Evolutionary conservation across 2,329 filamentous ascomycete genomes (phyloP).

Genomic region (Onygenales sp.): DNA sequence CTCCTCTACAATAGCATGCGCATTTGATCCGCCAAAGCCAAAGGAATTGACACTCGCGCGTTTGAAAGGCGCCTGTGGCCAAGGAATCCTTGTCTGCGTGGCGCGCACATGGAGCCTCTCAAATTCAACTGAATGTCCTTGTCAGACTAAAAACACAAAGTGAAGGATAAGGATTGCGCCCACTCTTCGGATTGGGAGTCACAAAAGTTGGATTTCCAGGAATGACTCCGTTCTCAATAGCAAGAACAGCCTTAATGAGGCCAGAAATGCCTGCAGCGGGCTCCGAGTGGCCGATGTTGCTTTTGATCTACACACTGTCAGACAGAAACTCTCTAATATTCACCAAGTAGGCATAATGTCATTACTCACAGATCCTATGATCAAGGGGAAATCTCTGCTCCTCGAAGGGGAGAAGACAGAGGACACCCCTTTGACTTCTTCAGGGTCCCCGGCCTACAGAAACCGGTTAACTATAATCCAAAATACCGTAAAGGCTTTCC

Average conservation of each 20-base stretch:
- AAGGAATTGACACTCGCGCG: conserved; percentile 15
- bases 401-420: neutral
- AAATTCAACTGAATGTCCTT: conserved; percentile 1
- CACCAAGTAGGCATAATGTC: neutral
- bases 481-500: conserved; percentile 3
- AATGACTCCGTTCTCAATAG: conserved; percentile 9
- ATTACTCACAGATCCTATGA: conserved; percentile 4
- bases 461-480: neutral
- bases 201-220: conserved; percentile 5
- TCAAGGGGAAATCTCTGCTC: neutral
- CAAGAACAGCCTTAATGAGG: conserved; percentile 12
- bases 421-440: neutral
- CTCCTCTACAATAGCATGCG: conserved; percentile 7
- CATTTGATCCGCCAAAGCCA: conserved; percentile 11
- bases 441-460: neutral
- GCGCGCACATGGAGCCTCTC: conserved; percentile 8
- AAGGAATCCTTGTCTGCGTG: conserved; percentile 9
- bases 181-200: conserved; percentile 7
- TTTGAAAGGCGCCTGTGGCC: conserved; percentile 13
- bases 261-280: conserved; percentile 6
- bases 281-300: conserved; percentile 9
- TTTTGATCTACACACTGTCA: neutral
- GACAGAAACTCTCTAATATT: neutral
- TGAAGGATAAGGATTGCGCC: conserved; percentile 17
- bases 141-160: neutral